phyloP scores from a whole-genome alignment of 148 eudicot genomes.

The Rhododendron ovatum region DNA sequence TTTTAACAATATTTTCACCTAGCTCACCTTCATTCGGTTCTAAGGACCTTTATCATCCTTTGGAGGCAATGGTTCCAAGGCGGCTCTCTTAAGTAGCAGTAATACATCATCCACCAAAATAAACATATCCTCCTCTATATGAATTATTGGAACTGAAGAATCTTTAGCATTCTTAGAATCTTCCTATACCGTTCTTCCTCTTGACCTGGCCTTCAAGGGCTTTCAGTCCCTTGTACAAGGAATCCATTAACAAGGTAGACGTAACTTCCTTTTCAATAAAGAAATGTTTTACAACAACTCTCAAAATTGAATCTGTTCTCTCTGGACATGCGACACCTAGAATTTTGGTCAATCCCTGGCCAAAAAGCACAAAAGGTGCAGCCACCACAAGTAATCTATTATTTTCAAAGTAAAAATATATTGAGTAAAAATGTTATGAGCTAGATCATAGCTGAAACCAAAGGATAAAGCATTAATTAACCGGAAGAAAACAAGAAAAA shows the following conservation, averaged over 20 bases:
- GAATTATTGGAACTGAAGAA: slow-evolving; percentile 41
- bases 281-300: slow-evolving; percentile 64
- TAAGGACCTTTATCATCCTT: slow-evolving; percentile 92
- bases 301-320: slow-evolving; percentile 55
- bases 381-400: too few species aligned
- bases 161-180: slow-evolving; percentile 28
- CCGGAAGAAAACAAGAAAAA: too few species aligned
- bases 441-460: too few species aligned
- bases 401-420: too few species aligned
- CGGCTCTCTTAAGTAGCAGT: too few species aligned
- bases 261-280: slow-evolving; percentile 89
- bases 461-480: too few species aligned
- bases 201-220: slow-evolving; percentile 78
- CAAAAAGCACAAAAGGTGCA: too few species aligned
- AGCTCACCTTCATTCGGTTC: slow-evolving; percentile 67
- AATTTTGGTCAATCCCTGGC: too few species aligned
- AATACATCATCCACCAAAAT: slow-evolving; percentile 26
- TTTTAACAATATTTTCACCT: too few species aligned
- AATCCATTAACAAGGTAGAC: slow-evolving; percentile 46
- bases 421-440: too few species aligned
- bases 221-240: slow-evolving; percentile 85
- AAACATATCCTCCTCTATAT: too few species aligned
- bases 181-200: slow-evolving; percentile 42
- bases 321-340: too few species aligned
- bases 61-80: slow-evolving; percentile 14